Evolutionary conservation across 208 protist species (phyloP), one percentile per base, ranked within the genome.

Genomic region (Leishmania major): DNA sequence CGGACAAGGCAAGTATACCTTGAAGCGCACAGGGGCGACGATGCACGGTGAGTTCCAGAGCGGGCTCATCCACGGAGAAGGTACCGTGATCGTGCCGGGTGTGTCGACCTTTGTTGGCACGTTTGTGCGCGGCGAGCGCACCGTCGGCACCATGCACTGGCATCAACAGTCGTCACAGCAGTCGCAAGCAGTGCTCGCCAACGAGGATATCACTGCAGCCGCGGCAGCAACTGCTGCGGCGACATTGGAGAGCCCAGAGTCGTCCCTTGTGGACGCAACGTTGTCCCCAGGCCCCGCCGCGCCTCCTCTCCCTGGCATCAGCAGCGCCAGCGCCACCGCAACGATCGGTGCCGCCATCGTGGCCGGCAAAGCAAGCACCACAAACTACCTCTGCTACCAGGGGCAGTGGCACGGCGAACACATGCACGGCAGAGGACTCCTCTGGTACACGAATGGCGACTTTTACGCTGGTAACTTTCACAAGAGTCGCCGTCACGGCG

Each of bases 11-110:
- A 93, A 87, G 47, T 96, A 95, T 75, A 94, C 90, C 17, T 82
- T 97, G 45, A 92, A 94, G 72, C 95, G 91, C 77, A 94, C 89
- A 43, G 90, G 91, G 19, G 89, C 88, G 8, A 95, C 85, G 17
- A 90, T 98, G 79, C 73, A 88, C 40, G 95, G 95, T 11, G 84
- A 66, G 49, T 98, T 98, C 85, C 87, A 89, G 25, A 92, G 94
- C n/a, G 94, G 94, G 2, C 85, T 98, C n/a, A 95, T 97, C 60
- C 92, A 98, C 40, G 95, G 95, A 28, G 81, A 89, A 51, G 95
- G 88, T n/a, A 89, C 88, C 28, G 89, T 98, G 3, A 81, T 90
- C 76, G 75, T 90, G 53, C 95, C 95, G 0, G 86, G 87, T 5
- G 81, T 96, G 2, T 94, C 91, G 1, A 91, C 88, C 53, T 98